Evolutionary conservation across 1,139 yeast species (phyloP).

Genomic region (Yamadazyma jaroonii): DNA sequence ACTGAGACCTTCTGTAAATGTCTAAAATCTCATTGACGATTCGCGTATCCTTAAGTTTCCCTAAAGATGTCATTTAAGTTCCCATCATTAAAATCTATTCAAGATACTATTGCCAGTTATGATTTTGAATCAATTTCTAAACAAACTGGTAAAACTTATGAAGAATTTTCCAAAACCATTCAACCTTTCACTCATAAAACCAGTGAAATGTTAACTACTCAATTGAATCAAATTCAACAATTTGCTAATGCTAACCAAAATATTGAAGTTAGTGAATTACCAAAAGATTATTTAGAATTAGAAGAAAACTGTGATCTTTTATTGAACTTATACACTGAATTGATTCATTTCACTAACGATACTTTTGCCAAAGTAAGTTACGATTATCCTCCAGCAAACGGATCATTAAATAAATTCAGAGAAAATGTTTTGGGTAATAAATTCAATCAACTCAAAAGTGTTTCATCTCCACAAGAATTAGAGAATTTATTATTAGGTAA

Average conservation of each 20-base stretch:
- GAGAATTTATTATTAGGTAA: constrained; percentile 47
- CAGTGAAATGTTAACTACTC: constrained; percentile 33
- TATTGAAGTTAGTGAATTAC: constrained; percentile 59
- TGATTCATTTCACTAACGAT: constrained; percentile 53
- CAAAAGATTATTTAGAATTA: constrained; percentile 65
- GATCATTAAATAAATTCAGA: constrained; percentile 41
- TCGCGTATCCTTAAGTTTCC: constrained; percentile 6
- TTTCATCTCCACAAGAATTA: constrained; percentile 61
- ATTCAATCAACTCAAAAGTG: constrained; percentile 57
- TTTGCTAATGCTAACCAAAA: constrained; percentile 31
- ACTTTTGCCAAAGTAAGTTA: constrained; percentile 66
- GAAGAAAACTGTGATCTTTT: constrained; percentile 66
- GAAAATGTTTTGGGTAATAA: constrained; percentile 53
- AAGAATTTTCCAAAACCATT: constrained; percentile 39
- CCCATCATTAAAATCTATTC: constrained; percentile 47
- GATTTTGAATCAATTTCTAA: constrained; percentile 40
- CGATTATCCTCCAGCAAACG: constrained; percentile 72
- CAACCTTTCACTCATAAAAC: constrained; percentile 46
- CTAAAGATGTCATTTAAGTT: constrained; percentile 48
- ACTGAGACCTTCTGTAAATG: neutral
- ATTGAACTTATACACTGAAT: constrained; percentile 57
- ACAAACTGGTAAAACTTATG: constrained; percentile 39
- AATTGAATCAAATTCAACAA: constrained; percentile 44
- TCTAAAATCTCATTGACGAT: neutral
- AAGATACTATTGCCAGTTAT: constrained; percentile 42